Base-by-base conservation (phyloP, 768 basidiomycete genomes). In the Trametes cinnabarina region DNA sequence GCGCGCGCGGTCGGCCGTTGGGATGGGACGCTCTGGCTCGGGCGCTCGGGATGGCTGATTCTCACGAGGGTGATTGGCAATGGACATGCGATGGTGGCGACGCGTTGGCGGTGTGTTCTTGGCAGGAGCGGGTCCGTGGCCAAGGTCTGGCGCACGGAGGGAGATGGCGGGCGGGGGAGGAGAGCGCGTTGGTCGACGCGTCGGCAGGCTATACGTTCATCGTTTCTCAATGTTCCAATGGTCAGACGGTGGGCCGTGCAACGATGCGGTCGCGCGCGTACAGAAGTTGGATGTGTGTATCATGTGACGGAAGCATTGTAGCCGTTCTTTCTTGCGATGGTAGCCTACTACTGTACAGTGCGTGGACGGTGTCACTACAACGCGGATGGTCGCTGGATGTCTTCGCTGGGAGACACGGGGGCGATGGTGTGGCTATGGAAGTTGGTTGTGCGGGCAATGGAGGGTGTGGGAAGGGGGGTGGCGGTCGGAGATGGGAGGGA, bases 401-500 rank as follows among this genome's bases (percentile, higher is more conserved):
- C 39, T 9, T 14, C 20, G 51, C 11, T n/a, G 20, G 7, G 5
- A 12, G 15, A 14, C 30, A 37, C 47, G 48, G 34, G 51, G 62
- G 40, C 53, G 58, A 44, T 41, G 35, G 19, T 40, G 43, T 23
- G 22, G 47, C 39, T 49, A 43, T 28, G 19, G 15, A 39, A n/a
- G 39, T 47, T 14, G 40, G 46, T 41, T 26, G 7, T 19, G 34
- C 26, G 12, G 6, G 34, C 42, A 30, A 58, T 23, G 43, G 3
- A 30, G 8, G n/a, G n/a, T n/a, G 60, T 42, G 55, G 40, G 46
- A 35, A 57, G 17, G 60, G 26, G 37, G 42, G 34, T 32, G 23
- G 17, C 1, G 51, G 51, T 53, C 55, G 60, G 56, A 57, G 55
- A 57, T 61, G 54, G 54, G 51, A 43, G 43, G 47, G 28, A 20